Conservation (phyloP, 2,329 filamentous ascomycete genomes). For the Xylaria sp. region DNA sequence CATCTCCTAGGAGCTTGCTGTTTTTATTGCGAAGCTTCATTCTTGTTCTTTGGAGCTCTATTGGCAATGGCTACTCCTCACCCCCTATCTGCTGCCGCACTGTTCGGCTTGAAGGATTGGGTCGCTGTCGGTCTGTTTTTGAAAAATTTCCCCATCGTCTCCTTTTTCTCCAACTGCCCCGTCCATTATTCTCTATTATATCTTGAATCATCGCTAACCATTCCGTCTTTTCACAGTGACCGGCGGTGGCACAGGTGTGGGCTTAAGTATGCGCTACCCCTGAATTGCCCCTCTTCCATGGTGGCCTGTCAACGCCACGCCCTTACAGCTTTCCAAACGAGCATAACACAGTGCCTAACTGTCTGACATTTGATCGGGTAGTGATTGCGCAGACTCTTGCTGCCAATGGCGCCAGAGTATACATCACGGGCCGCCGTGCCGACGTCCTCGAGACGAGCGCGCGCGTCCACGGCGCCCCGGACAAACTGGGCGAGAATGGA, state of each 20-base stretch:
- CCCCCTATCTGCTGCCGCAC: slow-evolving; percentile 46
- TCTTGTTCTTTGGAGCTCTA: neutral
- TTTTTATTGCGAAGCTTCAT: neutral
- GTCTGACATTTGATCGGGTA: slow-evolving; percentile 19
- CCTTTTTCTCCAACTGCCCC: slow-evolving; percentile 15
- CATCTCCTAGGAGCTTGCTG: neutral
- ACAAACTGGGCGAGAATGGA: slow-evolving; percentile 51
- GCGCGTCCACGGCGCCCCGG: slow-evolving; percentile 58
- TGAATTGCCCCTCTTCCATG: slow-evolving; percentile 6
- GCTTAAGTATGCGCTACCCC: slow-evolving; percentile 42
- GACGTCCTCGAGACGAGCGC: slow-evolving; percentile 56
- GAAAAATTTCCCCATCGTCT: slow-evolving; percentile 15
- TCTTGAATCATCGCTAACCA: slow-evolving; percentile 9
- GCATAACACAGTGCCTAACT: neutral
- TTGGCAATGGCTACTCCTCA: slow-evolving; percentile 44
- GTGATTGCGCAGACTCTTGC: slow-evolving; percentile 60
- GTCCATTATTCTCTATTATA: neutral
- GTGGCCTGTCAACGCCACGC: neutral
- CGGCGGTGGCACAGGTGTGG: slow-evolving; percentile 47
- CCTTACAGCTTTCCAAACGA: neutral
- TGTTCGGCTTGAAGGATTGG: slow-evolving; percentile 45
- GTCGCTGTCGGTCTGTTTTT: slow-evolving; percentile 46
- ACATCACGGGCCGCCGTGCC: slow-evolving; percentile 56
- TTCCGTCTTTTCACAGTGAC: slow-evolving; percentile 39
- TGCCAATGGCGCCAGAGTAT: slow-evolving; percentile 55